Evolutionary conservation across 352 stramenopile species (phyloP), one percentile per base, ranked within the genome.

Genomic region (Pythium brassicae): DNA sequence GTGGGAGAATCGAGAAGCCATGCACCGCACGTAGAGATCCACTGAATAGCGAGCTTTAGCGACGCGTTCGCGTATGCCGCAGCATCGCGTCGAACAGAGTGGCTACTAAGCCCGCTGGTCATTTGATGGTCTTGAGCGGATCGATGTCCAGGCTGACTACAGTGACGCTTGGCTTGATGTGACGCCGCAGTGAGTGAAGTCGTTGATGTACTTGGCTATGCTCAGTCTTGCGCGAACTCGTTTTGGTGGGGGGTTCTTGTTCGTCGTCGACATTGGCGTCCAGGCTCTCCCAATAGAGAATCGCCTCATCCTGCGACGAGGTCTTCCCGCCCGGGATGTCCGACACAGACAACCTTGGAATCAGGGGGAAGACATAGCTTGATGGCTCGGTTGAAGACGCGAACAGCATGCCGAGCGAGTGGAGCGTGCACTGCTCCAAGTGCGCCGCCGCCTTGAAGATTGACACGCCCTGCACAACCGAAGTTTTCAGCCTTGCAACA

Each of bases 401-500:
- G 39, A 63, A 55, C 4, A 58, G 49, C 20, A 63, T 43, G 1
- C 57, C 29, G 19, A 63, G 48, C 14, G 42, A 49, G 23, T 53
- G 56, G 3, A 50, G 43, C 14, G 53, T 44, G 15, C 57, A 55
- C 34, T 62, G 47, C 44, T 57, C 49, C 42, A 40, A 57, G 22
- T 49, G 40, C 14, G 53, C 20, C 9, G 43, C 26, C 2, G 57
- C n/a, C 50, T 57, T 63, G 49, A 37, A 63, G 10, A 57, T 54
- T 12, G 43, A 54, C 11, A 54, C n/a, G 1, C 50, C 50, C 12
- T 63, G 57, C 9, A 63, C 43, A 10, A 62, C 57, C 14, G 43
- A 63, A 10, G 37, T 63, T 8, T 63, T 48, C 4, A 63, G 53
- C 4, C 42, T 17, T 4, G 50, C 50, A n/a, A 49, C 50, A 26